Evolutionary conservation across 257 asterid genomes (phyloP).

Genomic region (Salvia rosmarinus): DNA sequence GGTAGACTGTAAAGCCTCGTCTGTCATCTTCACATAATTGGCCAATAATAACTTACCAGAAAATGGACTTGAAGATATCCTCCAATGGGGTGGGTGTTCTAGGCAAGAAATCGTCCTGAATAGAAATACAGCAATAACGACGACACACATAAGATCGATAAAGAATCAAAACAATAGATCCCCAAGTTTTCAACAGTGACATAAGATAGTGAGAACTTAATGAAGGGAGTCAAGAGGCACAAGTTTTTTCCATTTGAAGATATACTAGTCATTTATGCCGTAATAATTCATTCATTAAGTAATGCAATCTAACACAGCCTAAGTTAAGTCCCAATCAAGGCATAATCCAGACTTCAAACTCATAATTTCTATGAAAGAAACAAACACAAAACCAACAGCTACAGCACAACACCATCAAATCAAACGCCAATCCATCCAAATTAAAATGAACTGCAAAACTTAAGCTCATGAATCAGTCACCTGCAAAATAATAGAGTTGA

Average conservation of each 20-base stretch:
- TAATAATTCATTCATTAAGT: not conserved
- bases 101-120: slow-evolving; percentile 95
- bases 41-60: slow-evolving; percentile 66
- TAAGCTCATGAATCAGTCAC: slow-evolving; percentile 37
- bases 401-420: not conserved
- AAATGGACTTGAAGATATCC: slow-evolving; percentile 83
- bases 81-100: slow-evolving; percentile 94
- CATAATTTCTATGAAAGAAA: not conserved
- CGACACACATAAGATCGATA: not conserved
- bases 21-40: slow-evolving; percentile 3
- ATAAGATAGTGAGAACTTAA: not conserved
- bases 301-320: not conserved
- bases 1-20: slow-evolving; percentile 21
- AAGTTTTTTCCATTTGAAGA: slow-evolving; percentile 10
- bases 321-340: not conserved
- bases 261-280: not conserved
- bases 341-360: not conserved
- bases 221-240: not conserved
- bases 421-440: not conserved
- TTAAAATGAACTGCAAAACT: not conserved
- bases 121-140: too few relatives aligned
- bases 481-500: slow-evolving; percentile 83
- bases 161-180: not conserved
- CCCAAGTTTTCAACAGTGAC: not conserved
- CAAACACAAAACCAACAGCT: not conserved